These are phyloP conservation scores for Paratinospora sagittata DNA, from an alignment of 164 flowering plant species.

Conservation along the genomic window DNA sequence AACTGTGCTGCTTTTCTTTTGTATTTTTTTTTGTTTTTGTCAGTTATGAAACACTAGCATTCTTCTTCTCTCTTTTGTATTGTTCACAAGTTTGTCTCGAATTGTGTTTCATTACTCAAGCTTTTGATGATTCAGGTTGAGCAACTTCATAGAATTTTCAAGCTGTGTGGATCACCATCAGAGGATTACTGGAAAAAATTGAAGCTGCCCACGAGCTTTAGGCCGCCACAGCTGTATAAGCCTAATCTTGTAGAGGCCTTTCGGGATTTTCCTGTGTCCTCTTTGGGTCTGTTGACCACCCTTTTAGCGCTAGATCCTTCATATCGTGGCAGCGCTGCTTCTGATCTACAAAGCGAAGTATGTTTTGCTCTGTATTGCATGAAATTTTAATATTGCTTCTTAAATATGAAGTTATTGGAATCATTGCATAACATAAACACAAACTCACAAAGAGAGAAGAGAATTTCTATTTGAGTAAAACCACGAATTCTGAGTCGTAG, in stretches of 20 bases:
- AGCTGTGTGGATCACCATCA: slow-evolving; percentile 71
- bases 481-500: too few relatives aligned
- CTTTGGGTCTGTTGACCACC: slow-evolving; percentile 42
- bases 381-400: background rate
- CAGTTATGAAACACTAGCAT: too few relatives aligned
- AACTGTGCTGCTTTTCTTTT: too few relatives aligned
- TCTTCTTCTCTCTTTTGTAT: background rate
- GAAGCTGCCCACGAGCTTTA: slow-evolving; percentile 43
- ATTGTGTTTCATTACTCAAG: background rate
- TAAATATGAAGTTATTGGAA: background rate
- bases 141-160: slow-evolving; percentile 67
- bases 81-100: background rate
- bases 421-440: background rate
- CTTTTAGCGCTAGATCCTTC: slow-evolving; percentile 61
- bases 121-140: slow-evolving; percentile 44
- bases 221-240: slow-evolving; percentile 50
- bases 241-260: slow-evolving; percentile 41
- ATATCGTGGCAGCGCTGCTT: slow-evolving; percentile 48
- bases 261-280: slow-evolving; percentile 39
- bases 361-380: background rate
- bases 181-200: slow-evolving; percentile 61
- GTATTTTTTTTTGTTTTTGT: too few relatives aligned
- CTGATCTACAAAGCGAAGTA: slow-evolving; percentile 55
- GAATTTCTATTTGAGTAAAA: too few relatives aligned
- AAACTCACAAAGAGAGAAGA: too few relatives aligned